Base-by-base conservation (phyloP, 306 rosid genomes). In the Rosa rugosa region DNA sequence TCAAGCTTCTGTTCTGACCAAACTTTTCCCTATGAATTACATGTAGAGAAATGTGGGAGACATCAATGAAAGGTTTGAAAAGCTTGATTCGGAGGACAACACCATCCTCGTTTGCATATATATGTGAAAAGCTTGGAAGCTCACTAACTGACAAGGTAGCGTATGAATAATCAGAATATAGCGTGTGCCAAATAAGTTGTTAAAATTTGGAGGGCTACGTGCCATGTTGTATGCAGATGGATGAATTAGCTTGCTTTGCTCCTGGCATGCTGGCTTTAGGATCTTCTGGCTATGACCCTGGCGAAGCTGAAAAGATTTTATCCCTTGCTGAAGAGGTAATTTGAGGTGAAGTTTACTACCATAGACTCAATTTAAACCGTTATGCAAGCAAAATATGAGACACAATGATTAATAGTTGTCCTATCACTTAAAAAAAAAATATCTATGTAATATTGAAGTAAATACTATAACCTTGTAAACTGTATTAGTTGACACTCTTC, bases 191-290 rank as follows among this genome's bases (percentile, higher is more conserved):
- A 46, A 65, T 68, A 79, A 66, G 31, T 47, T 75, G 66, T 38
- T 62, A 59, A 77, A 77, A n/a, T 53, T 74, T n/a, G 34, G 9
- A 56, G 16, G 68, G 68, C 31, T 36, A 62, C 44, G 67, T 63
- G 47, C 77, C 71, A 3, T 80, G 38, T 72, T 73, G 67, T 76
- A 77, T 85, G 79, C 75, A 89, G 93, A 89, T 89, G 93, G 93
- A 89, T 79, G 93, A 89, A 81, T 86, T 89, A 79, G 93, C 93
- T n/a, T 89, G 93, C 80, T 89, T 89, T 84, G 90, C 84, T 84
- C 93, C 93, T 73, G 93, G 93, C 70, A 89, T 89, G 93, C 22
- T 89, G 79, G 87, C 88, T 75, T 71, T 89, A 73, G 93, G 91
- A 82, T 85, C 91, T 71, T 76, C 85, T 54, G 88, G 87, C 69